Base-by-base conservation (phyloP, 2,329 filamentous ascomycete species). In the Aspergillus niger region DNA sequence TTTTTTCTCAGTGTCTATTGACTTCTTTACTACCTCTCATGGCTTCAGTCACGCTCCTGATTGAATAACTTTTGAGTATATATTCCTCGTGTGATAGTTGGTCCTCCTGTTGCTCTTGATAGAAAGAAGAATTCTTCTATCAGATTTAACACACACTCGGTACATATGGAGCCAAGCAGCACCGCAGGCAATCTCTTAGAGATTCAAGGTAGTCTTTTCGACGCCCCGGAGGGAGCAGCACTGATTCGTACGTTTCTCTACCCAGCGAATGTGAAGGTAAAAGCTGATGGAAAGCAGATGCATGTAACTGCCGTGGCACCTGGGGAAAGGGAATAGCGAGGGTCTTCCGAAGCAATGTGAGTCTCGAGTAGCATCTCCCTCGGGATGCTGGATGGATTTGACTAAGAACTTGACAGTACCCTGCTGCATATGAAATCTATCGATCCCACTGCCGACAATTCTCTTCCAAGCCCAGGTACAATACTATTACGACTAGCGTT, bases 301-400 rank as follows among this genome's bases (percentile, higher is more conserved):
- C 85, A 11, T 87, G 85, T 74, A 88, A 88, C 70, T 81, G 80
- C 54, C 72, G 80, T 62, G 86, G 85, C 5, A 68, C 67, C 13
- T 88, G 86, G 86, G 83, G 84, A 49, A 79, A 77, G 3, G 86
- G 86, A n/a, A 85, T 88, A 56, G 86, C 85, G 2, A 64, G 68
- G 36, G 76, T 72, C 0, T 87, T 87, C 73, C 80, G 76, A 22
- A 60, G 72, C 4, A 72, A 72, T 22, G 75, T 77, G 67, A 11
- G 59, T 36, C 39, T 13, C 5, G 36, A 8, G 44, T 28, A n/a
- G 4, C 30, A 13, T 6, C 11, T 30, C 2, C 10, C 15, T 20
- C 10, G 32, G 2, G 11, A 24, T 20, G 11, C n/a, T 20, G n/a
- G 5, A 22, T 8, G 8, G 2, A 32, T 24, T 52, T 26, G 15